Evolutionary conservation across 352 stramenopile genomes (phyloP), one percentile per base, ranked within the genome.

Genomic region (Phytopythium litorale): DNA sequence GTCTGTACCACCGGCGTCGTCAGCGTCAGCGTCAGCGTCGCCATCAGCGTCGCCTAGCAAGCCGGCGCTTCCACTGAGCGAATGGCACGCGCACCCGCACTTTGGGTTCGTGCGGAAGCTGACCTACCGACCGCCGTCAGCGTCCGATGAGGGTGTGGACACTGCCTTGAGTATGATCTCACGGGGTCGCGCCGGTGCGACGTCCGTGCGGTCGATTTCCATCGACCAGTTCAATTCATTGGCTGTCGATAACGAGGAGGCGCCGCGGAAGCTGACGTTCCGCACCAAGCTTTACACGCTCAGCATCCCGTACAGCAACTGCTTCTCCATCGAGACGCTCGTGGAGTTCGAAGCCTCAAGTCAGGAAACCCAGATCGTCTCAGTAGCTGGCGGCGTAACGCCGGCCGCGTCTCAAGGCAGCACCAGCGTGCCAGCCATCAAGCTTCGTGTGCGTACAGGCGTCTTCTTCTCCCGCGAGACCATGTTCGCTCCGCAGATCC

Each of bases 181-280:
- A n/a, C 32, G 18, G n/a, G 23, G 35, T 19, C 33, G 53, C 7
- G 33, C 33, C 15, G 53, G 35, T 4, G 53, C 66, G 1, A 70
- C 57, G 30, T 63, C 64, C 25, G 57, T 78, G 28, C 76, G 79
- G 28, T 68, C 79, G 4, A 67, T 87, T 19, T 60, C 72, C 1
- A 81, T 89, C 56, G 80, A 89, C 40, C 72, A 87, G 65, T 89
- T 79, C 64, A 62, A 87, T 63, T 78, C 80, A 9, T 81, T 72
- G 45, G 67, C 60, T 0, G 60, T 86, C 18, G 68, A 83, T n/a
- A 70, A 70, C 35, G 56, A 38, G 19, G 56, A 60, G 28, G 45
- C 42, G 30, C 62, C 75, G 46, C 70, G 75, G 8, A 83, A 78
- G 49, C 70, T 66, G 13, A 64, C 66, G 19, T 74, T 88, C 56